Evolutionary conservation across 106 monocot genomes (phyloP), one percentile per base, ranked within the genome.

Genomic region (Dendrobium officinale): DNA sequence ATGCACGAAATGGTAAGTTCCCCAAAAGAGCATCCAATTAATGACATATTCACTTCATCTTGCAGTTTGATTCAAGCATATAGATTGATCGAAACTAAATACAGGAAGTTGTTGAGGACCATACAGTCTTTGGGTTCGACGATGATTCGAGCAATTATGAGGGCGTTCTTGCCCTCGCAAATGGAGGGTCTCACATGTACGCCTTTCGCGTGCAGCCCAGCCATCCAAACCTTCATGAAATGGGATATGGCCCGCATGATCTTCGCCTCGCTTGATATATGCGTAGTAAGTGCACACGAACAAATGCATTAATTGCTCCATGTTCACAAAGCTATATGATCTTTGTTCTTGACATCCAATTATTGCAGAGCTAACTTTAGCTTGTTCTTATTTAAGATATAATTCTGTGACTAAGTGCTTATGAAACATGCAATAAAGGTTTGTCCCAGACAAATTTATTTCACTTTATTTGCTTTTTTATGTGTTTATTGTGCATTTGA

Each of bases 141-240:
- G 82, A 81, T 19, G 82, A 81, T 20, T 82, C 86, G 2, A 67
- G 44, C 75, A 81, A 80, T 74, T 90, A 86, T 45, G 93, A 86
- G 27, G 79, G 73, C 27, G 59, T 77, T n/a, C 77, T 84, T 9
- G 95, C 85, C 17, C 81, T 92, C 5, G 82, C 83, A 0, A 80
- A 84, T 75, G 88, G 72, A 5, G 90, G 80, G 5, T 27, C 85
- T 29, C 85, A 91, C 61, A 81, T 89, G 83, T 88, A 89, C 20
- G 85, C 86, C 0, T 89, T 87, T 83, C 87, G 89, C 0, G 84
- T 95, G 47, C 90, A 90, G 70, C 92, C 95, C 4, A 88, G 72
- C 87, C 95, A 95, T 70, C 92, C 90, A 47, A 95, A 95, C 79
- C 87, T 95, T 15, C 92, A 92, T 67, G 87, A 77, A 9, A 87